A percentile compares a stretch with the other conserved stretches of the same genome.
Evolutionary conservation across 495 filamentous ascomycete species (phyloP).

Genomic region (Tuber melanosporum): DNA sequence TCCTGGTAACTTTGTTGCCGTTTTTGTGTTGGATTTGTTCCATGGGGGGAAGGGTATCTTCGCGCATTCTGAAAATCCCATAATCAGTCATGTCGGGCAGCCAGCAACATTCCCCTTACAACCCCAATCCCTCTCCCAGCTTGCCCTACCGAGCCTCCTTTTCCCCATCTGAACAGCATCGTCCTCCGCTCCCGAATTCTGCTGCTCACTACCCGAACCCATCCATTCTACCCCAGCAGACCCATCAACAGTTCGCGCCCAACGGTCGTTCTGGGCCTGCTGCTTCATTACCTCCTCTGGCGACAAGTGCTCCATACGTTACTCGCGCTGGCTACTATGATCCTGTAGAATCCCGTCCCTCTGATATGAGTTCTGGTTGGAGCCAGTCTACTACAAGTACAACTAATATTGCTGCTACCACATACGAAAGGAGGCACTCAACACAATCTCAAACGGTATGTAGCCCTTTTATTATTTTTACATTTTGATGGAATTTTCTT

Average conservation of each 20-base stretch:
- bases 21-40: constrained; percentile 37
- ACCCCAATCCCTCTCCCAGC: constrained; percentile 40
- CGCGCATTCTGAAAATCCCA: constrained; percentile 34
- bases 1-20: constrained; percentile 12
- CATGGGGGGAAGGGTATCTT: constrained; percentile 29
- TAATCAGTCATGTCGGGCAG: constrained; percentile 40
- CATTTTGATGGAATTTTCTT: neutral
- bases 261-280: constrained; percentile 31
- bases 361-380: constrained; percentile 41
- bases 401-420: constrained; percentile 8
- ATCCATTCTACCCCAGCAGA: constrained; percentile 33
- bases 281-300: constrained; percentile 30
- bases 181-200: constrained; percentile 33
- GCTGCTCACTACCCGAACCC: constrained; percentile 20
- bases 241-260: constrained; percentile 17
- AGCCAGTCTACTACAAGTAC: constrained; percentile 12
- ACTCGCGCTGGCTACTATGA: constrained; percentile 41
- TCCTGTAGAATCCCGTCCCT: constrained; percentile 35
- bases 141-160: constrained; percentile 41
- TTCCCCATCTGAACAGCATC: constrained; percentile 42
- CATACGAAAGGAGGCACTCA: constrained; percentile 33
- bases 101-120: constrained; percentile 41
- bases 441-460: constrained; percentile 39
- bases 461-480: constrained; percentile 11
- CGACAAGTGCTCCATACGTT: constrained; percentile 21